These are phyloP conservation scores for Arthrobotrys sinensis DNA, from an alignment of 2,329 filamentous ascomycete genomes.

Conservation along the genomic window DNA sequence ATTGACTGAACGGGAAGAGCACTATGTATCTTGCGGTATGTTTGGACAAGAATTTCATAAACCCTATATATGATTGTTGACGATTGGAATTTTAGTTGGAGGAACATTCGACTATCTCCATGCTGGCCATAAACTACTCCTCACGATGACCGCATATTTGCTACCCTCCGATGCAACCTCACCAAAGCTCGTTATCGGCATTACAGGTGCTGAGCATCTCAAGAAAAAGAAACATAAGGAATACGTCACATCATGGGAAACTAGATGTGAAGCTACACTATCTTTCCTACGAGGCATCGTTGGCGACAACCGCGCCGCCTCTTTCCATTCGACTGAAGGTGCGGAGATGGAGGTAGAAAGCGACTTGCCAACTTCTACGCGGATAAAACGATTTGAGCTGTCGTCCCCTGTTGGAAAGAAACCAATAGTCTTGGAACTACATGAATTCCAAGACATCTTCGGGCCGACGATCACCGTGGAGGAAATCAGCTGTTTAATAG, in stretches of 20 bases:
- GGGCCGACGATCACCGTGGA: constrained; percentile 90
- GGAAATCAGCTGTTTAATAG: constrained; percentile 82
- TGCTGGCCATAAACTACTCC: constrained; percentile 92
- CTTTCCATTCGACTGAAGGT: constrained; percentile 66
- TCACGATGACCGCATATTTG: constrained; percentile 86
- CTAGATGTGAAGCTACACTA: constrained; percentile 78
- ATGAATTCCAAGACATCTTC: constrained; percentile 88
- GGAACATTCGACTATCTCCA: constrained; percentile 98
- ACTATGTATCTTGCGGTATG: constrained; percentile 52
- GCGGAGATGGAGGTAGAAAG: constrained; percentile 69
- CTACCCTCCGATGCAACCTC: constrained; percentile 63
- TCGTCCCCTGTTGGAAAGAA: constrained; percentile 30
- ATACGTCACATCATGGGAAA: constrained; percentile 83
- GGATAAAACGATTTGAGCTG: constrained; percentile 39
- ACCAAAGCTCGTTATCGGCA: constrained; percentile 81
- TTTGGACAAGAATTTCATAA: background rate
- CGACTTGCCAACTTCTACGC: constrained; percentile 55
- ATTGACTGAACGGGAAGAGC: constrained; percentile 62
- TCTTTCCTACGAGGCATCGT: constrained; percentile 78
- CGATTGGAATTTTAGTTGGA: constrained; percentile 72
- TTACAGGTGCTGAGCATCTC: constrained; percentile 89
- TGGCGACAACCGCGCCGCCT: constrained; percentile 73
- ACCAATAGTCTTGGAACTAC: constrained; percentile 79
- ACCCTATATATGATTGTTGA: constrained; percentile 36
- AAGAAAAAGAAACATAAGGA: constrained; percentile 90